These are phyloP conservation scores for Pseudotulostoma volvatum DNA, from an alignment of 495 filamentous ascomycete species.

Conservation along the genomic window DNA sequence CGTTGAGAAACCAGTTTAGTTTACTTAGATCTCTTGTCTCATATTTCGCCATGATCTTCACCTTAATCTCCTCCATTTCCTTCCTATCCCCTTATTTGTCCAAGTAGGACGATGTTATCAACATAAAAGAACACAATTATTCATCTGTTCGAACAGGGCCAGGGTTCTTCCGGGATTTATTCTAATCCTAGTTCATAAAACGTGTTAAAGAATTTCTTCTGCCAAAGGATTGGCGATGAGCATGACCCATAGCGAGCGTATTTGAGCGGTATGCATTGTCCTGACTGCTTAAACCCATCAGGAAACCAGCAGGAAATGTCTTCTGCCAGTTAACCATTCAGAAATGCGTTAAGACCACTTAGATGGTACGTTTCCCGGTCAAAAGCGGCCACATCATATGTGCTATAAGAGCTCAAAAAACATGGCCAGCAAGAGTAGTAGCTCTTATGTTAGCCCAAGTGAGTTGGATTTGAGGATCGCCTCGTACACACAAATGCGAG, in stretches of 20 bases:
- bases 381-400: constrained; percentile 7
- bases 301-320: not conserved
- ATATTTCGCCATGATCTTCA: not conserved
- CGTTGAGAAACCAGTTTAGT: not conserved
- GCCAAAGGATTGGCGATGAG: constrained; percentile 11
- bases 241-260: constrained; percentile 12
- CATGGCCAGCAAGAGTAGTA: constrained; percentile 10
- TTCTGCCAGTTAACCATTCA: not conserved
- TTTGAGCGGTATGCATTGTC: not conserved
- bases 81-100: not conserved
- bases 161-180: constrained; percentile 7
- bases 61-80: constrained; percentile 1
- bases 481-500: constrained; percentile 13
- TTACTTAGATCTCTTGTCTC: not conserved
- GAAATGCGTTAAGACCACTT: constrained; percentile 7
- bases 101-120: constrained; percentile 9
- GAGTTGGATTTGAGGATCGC: constrained; percentile 10
- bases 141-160: constrained; percentile 5
- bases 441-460: constrained; percentile 5
- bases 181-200: constrained; percentile 7
- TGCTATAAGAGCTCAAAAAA: constrained; percentile 9
- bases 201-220: constrained; percentile 7
- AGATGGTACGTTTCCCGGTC: constrained; percentile 7
- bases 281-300: not conserved
- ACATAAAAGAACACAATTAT: constrained; percentile 15